These are phyloP conservation scores for Phytophthora cryptogea DNA, from an alignment of 352 stramenopile genomes.

Conservation along the genomic window DNA sequence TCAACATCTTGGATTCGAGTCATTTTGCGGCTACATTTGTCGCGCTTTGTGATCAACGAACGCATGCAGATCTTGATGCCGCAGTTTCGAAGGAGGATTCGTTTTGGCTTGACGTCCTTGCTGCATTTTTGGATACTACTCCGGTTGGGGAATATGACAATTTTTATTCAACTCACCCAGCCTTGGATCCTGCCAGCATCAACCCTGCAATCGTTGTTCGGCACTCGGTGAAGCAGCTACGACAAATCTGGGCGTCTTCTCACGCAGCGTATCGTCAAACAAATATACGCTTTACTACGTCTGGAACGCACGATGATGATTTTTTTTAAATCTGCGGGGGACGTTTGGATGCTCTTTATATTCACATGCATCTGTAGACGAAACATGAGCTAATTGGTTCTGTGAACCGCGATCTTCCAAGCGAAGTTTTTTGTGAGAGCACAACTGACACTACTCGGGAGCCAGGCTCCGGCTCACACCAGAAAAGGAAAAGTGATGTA, in stretches of 20 bases:
- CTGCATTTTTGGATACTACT: background rate
- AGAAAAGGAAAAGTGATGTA: slow-evolving; percentile 1
- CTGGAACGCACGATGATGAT: background rate
- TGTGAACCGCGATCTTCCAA: background rate
- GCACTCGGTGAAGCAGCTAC: background rate
- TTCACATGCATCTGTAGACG: slow-evolving; percentile 2
- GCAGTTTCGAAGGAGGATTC: background rate
- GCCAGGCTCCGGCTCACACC: no score
- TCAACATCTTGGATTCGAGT: no score
- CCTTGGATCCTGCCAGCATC: background rate
- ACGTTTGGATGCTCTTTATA: slow-evolving; percentile 4
- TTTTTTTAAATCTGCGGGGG: slow-evolving; percentile 3
- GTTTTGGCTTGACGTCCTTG: slow-evolving; percentile 4
- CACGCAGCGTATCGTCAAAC: background rate
- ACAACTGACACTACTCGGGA: background rate
- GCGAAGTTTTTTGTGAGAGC: background rate
- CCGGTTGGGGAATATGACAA: background rate
- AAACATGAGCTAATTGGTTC: background rate
- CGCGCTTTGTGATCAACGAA: slow-evolving; percentile 1
- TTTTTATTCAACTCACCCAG: background rate
- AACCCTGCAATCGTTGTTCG: background rate
- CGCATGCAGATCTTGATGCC: background rate
- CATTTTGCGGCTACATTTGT: no score
- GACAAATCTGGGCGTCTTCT: background rate
- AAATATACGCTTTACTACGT: background rate